These are phyloP conservation scores for Macrophomina tecta DNA, from an alignment of 2,329 filamentous ascomycete species.

Conservation along the genomic window DNA sequence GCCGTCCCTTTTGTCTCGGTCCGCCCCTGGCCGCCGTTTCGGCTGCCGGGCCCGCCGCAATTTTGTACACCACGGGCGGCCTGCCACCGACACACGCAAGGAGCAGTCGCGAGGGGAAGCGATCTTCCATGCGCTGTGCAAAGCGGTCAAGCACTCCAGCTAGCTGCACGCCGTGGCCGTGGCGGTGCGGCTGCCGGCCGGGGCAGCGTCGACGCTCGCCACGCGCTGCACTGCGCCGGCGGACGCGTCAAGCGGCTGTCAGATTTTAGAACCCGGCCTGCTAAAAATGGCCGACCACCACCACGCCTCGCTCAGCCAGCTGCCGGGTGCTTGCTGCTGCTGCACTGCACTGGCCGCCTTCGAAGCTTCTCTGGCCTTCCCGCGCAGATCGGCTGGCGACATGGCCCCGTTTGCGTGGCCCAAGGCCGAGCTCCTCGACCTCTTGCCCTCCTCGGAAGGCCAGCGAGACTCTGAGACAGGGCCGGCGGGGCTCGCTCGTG, in stretches of 20 bases:
- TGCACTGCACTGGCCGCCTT: slow-evolving; percentile 1
- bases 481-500: slow-evolving; percentile 21
- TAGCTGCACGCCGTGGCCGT: background rate
- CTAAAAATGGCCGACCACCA: slow-evolving; percentile 12
- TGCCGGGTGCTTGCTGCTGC: no score
- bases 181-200: slow-evolving; percentile 5
- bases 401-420: slow-evolving; percentile 8
- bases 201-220: background rate
- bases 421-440: background rate
- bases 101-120: slow-evolving; percentile 12
- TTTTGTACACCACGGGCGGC: slow-evolving; percentile 1
- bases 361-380: slow-evolving; percentile 23
- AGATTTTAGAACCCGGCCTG: slow-evolving; percentile 7
- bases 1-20: slow-evolving; percentile 21
- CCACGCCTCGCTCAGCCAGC: background rate
- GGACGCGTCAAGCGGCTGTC: slow-evolving; percentile 9
- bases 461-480: slow-evolving; percentile 14
- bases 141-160: slow-evolving; percentile 13
- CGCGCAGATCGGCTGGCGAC: slow-evolving; percentile 16
- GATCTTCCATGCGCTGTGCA: slow-evolving; percentile 6
- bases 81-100: slow-evolving; percentile 16
- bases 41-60: slow-evolving; percentile 23
- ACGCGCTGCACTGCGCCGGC: background rate
- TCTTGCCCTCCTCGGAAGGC: slow-evolving; percentile 13
- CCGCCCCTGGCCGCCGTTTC: slow-evolving; percentile 24